Evolutionary conservation across 2,329 filamentous ascomycete genomes (phyloP), one percentile per base, ranked within the genome.

Genomic region (Leptographium radiaticola): DNA sequence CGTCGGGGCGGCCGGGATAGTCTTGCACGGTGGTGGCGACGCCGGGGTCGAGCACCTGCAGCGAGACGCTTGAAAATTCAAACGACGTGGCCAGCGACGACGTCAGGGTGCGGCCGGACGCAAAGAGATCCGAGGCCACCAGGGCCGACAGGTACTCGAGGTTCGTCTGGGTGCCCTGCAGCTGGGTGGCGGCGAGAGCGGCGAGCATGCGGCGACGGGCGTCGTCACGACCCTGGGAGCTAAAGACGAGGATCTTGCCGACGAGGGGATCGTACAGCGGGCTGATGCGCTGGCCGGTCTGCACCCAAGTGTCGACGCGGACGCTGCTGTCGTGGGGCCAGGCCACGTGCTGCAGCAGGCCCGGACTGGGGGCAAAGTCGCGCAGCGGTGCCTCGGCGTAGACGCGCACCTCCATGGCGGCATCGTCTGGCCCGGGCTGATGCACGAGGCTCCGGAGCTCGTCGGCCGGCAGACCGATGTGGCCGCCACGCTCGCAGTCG

Each of bases 301-400:
- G 71, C 1, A 84, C 71, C 80, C 81, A 85, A 0, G 80, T 84
- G 59, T 86, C 82, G 31, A 86, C 72, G 6, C 82, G 72, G 30
- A 74, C 68, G 6, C 70, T 70, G 0, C 70, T 59, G 0, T 71
- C 62, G 13, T 71, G 60, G n/a, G 75, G 71, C 72, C 79, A 84
- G 16, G 71, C 59, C 0, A 85, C 75, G 25, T 75, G 67, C 44
- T 81, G 79, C 2, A 85, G 64, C 1, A 75, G 65, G 2, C 82
- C 83, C 0, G 81, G 75, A 11, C 74, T 77, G 1, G 82, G 82
- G 0, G 74, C 71, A 59, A 77, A 85, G 52, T 77, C 71, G 54
- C 74, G 73, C 0, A 75, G 68, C 1, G 82, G 81, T 42, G 79
- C 81, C 55, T 74, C 71, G 0, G 68, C 69, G 42, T 71, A 74